Percentiles rank a stretch among this genome's conserved stretches.
Conservation (phyloP, 192 early-diverging fungal species). For the Allomyces macrogynus region DNA sequence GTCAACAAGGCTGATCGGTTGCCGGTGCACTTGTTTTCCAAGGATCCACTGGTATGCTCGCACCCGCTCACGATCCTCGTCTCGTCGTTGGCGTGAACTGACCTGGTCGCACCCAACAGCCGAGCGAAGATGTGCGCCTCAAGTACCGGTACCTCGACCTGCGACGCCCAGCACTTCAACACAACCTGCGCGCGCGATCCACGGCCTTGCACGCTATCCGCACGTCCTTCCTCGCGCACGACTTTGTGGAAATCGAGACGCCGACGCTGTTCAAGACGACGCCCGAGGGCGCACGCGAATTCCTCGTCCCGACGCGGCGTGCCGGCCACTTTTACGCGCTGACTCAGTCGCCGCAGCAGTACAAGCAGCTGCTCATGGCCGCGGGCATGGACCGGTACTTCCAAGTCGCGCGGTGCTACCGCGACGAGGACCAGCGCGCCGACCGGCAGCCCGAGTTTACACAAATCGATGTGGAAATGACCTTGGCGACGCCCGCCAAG, state of each 20-base stretch:
- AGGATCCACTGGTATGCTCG: constrained; percentile 7
- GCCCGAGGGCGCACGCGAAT: constrained; percentile 82
- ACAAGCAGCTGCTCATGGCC: constrained; percentile 84
- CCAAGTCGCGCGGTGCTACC: constrained; percentile 79
- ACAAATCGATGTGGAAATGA: constrained; percentile 82
- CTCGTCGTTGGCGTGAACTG: neutral
- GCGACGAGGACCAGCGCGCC: constrained; percentile 68
- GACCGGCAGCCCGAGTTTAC: constrained; percentile 91
- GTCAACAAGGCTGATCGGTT: constrained; percentile 46
- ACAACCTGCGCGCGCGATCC: constrained; percentile 51
- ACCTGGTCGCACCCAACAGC: constrained; percentile 13
- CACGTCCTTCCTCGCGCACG: constrained; percentile 41
- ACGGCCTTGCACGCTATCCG: constrained; percentile 40
- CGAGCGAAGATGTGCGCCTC: constrained; percentile 55
- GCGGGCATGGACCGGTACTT: constrained; percentile 77
- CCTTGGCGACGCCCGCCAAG: constrained; percentile 37
- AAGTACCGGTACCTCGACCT: constrained; percentile 63
- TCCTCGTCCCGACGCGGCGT: constrained; percentile 72
- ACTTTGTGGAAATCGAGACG: constrained; percentile 81
- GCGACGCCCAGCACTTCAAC: constrained; percentile 50
- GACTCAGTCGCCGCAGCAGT: constrained; percentile 82
- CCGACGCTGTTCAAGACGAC: constrained; percentile 78
- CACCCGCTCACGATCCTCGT: neutral
- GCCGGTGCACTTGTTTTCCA: constrained; percentile 35
- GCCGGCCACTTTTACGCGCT: constrained; percentile 61